phyloP scores from a whole-genome alignment of 305 asterid species.

The Solanum hybrid region DNA sequence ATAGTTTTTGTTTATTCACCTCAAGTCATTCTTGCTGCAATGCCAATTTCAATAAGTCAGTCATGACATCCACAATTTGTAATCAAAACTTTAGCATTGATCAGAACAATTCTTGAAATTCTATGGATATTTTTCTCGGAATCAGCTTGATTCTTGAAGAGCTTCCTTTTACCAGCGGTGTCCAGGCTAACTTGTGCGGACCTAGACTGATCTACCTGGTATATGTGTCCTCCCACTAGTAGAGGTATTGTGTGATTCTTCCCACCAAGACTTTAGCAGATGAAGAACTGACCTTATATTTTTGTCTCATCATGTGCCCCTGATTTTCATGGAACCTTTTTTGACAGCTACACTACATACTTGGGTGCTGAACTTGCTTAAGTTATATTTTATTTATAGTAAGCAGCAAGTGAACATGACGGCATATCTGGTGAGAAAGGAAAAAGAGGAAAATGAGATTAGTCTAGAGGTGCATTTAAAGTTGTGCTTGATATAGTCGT shows the following conservation, averaged over 20 bases:
- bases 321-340: background rate
- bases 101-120: background rate
- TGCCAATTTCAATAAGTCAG: background rate
- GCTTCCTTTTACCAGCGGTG: background rate
- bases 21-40: background rate
- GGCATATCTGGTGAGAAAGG: background rate
- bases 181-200: background rate
- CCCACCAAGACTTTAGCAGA: background rate
- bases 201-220: background rate
- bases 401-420: background rate
- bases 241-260: background rate
- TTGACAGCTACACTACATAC: background rate
- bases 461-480: background rate
- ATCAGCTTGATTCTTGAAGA: background rate
- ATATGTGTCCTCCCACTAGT: background rate
- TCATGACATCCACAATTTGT: background rate
- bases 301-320: background rate
- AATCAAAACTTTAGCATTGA: background rate
- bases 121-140: background rate
- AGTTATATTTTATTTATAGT: background rate
- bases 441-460: background rate
- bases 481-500: background rate
- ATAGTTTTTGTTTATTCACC: background rate
- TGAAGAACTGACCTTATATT: background rate
- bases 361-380: background rate